phyloP scores from a whole-genome alignment of 148 eudicot species.

The Mesembryanthemum crystallinum region DNA sequence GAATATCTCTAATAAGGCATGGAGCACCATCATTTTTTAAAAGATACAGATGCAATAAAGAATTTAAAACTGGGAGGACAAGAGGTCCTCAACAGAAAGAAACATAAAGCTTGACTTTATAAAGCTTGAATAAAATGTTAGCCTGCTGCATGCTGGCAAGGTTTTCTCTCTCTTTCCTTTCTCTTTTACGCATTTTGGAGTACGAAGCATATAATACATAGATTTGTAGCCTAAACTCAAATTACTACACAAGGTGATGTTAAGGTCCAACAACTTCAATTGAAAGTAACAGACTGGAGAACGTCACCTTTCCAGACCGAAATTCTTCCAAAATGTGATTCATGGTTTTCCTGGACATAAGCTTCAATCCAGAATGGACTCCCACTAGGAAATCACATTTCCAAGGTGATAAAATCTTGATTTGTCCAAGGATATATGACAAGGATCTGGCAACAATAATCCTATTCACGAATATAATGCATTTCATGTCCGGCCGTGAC shows the following conservation, averaged over 20 bases:
- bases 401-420: slow-evolving; percentile 70
- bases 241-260: neutral
- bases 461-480: slow-evolving; percentile 90
- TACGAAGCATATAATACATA: neutral
- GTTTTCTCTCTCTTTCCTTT: neutral
- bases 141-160: neutral
- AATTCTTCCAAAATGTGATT: slow-evolving; percentile 65
- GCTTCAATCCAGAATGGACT: slow-evolving; percentile 70
- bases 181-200: neutral
- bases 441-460: slow-evolving; percentile 82
- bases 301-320: slow-evolving; percentile 81
- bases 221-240: neutral
- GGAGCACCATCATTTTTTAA: neutral
- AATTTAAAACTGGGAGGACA: neutral
- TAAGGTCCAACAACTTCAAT: neutral
- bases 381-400: slow-evolving; percentile 72
- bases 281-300: slow-evolving; percentile 1
- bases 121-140: neutral
- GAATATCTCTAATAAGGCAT: neutral
- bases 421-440: slow-evolving; percentile 52
- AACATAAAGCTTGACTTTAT: neutral
- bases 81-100: neutral
- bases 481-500: slow-evolving; percentile 80
- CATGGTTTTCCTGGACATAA: slow-evolving; percentile 68
- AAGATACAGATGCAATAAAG: neutral